Percentiles rank a stretch among this genome's conserved stretches.
Conservation (phyloP, 257 asterid species). For the Ehretia macrophylla region DNA sequence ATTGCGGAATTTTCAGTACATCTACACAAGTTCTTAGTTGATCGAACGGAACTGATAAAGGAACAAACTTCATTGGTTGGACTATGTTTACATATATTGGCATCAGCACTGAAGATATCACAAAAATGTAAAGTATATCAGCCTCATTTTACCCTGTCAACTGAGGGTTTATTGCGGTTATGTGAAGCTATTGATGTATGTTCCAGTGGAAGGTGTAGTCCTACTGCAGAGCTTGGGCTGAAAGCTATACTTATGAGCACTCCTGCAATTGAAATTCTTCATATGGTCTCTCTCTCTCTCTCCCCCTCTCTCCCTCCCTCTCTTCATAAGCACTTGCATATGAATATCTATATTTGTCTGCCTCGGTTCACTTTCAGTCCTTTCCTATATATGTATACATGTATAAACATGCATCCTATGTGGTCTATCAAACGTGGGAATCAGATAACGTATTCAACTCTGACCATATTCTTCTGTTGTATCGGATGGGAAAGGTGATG, state of each 20-base stretch:
- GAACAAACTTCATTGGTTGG: conserved; percentile 31
- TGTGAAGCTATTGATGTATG: conserved; percentile 54
- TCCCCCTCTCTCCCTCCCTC: conserved; percentile 1
- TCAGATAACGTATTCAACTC: too few species aligned
- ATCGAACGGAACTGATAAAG: conserved; percentile 30
- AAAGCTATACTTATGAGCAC: conserved; percentile 69
- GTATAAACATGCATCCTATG: too few species aligned
- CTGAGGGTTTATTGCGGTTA: conserved; percentile 49
- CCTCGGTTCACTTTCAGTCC: too few species aligned
- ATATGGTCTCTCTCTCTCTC: conserved; percentile 43
- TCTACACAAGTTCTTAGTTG: conserved; percentile 55
- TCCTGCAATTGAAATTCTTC: conserved; percentile 57
- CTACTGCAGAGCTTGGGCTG: conserved; percentile 55
- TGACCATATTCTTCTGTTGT: too few species aligned
- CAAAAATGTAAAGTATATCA: conserved; percentile 71
- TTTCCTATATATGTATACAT: too few species aligned
- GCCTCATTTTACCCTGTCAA: conserved; percentile 69
- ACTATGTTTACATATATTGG: conserved; percentile 56
- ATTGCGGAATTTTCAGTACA: conserved; percentile 73
- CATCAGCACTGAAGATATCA: conserved; percentile 60
- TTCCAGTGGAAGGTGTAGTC: conserved; percentile 32
- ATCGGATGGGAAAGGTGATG: too few species aligned
- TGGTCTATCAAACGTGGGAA: too few species aligned
- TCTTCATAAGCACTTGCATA: too few species aligned
- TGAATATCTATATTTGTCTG: too few species aligned